Evolutionary conservation across 2,329 filamentous ascomycete species (phyloP), one percentile per base, ranked within the genome.

Genomic region (Diplocarpon mali): DNA sequence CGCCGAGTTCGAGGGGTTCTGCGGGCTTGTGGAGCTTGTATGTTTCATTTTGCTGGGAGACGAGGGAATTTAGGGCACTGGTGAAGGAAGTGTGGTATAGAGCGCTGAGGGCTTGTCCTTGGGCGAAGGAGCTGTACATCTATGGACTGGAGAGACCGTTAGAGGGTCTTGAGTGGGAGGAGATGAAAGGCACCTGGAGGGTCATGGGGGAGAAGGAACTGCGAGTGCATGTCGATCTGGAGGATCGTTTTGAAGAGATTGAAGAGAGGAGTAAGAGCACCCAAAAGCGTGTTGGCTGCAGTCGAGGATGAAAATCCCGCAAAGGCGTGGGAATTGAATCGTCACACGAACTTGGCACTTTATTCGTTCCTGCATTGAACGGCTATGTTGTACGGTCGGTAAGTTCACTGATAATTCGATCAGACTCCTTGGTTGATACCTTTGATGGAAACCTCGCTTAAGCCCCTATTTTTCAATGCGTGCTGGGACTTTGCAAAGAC

Each of bases 151-250:
- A 66, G 36, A 61, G 67, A 32, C 34, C 36, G 7, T 54, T 66
- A 32, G 53, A 45, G 10, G 31, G 63, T 1, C 10, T 45, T 12
- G 27, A 10, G 10, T 54, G 65, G 14, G 65, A 64, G 24, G 75
- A 81, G 44, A 53, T 76, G 48, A 68, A 64, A 42, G 67, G 67
- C 40, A 59, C 79, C 13, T 76, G 73, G 58, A 67, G 71, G 50
- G 68, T 78, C 6, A 65, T 81, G 57, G 64, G 67, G 12, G 78
- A 82, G 62, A 79, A 79, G 61, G 78, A 78, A 54, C 49, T 81
- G 49, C 67, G 79, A 48, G 60, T 81, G 17, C 72, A 76, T 61
- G 63, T 74, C 42, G 68, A 78, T 54, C 57, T 78, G 27, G 69
- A 72, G 48, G 65, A 68, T 31, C 43, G 35, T n/a, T 55, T 60